phyloP scores from a whole-genome alignment of 768 basidiomycete genomes.

The Lactarius akahatsu region DNA sequence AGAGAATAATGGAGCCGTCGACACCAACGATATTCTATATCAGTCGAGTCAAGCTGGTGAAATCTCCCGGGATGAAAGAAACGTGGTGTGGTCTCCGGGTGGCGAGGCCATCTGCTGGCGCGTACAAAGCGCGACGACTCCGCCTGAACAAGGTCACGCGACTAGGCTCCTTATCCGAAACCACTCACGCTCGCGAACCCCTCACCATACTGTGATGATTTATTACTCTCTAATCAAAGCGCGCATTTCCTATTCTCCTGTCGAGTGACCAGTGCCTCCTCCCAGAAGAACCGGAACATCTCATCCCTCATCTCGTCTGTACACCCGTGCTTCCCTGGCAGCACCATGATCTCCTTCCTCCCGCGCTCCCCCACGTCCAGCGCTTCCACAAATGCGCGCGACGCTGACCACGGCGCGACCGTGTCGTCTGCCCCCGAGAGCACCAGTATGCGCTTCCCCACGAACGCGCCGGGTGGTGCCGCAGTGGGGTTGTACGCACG shows the following conservation, averaged over 20 bases:
- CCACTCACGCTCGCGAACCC: no score
- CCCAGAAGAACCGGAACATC: constrained; percentile 30
- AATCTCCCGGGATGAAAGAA: not conserved
- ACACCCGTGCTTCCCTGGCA: constrained; percentile 39
- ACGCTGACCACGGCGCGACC: constrained; percentile 38
- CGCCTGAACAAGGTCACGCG: not conserved
- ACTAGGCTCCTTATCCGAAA: not conserved
- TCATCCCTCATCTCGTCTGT: constrained; percentile 40
- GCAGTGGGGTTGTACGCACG: constrained; percentile 45
- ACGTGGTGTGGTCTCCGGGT: not conserved
- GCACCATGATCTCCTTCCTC: constrained; percentile 35
- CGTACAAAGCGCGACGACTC: not conserved
- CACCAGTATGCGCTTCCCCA: constrained; percentile 71
- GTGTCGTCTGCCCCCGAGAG: constrained; percentile 53
- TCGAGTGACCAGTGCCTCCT: constrained; percentile 21
- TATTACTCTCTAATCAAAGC: constrained; percentile 5
- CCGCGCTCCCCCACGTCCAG: constrained; percentile 36
- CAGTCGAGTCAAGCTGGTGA: not conserved
- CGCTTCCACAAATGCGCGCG: constrained; percentile 34
- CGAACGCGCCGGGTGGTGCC: constrained; percentile 53
- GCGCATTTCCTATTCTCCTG: not conserved
- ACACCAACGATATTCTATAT: not conserved
- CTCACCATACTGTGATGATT: no score
- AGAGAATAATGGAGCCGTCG: not conserved
- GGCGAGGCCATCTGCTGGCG: not conserved